Base-by-base conservation (phyloP, 208 protist genomes). In the Leptomonas pyrrhocoris region DNA sequence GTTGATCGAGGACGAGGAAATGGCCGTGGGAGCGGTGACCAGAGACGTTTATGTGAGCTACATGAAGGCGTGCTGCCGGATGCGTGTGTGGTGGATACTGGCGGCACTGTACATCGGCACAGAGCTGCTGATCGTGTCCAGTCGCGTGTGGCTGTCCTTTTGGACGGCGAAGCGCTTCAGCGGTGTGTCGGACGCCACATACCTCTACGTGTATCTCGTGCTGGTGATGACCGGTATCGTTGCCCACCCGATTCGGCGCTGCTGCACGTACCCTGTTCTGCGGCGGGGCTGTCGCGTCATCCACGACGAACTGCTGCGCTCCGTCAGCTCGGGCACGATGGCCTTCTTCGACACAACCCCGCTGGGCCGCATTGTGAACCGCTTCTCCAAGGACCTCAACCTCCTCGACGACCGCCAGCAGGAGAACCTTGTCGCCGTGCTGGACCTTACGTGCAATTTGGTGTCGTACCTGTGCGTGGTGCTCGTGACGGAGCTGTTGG, bases 331-430 rank as follows among this genome's bases (percentile, higher is more conserved):
- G 51, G 78, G 65, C 50, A 85, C 79, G 18, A 67, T 85, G 67
- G 51, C 46, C 15, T 90, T 90, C 60, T 90, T 90, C 43, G 77
- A 79, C 55, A 79, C 67, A 19, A 84, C 81, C 9, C 76, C 81
- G 25, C 73, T 80, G 31, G 85, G 85, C 40, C 74, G 75, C 16
- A 72, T 97, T 25, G 63, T 97, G 38, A 96, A 92, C 65, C 76
- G 93, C 31, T 90, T 97, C 36, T 82, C 79, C 0, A 83, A 80
- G 55, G 93, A 97, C 68, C 72, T 86, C 27, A 75, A 84, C 73
- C 73, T 63, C 36, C 68, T 94, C 66, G 93, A 97, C 80, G 80
- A 89, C 31, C 68, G 73, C 49, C 58, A 94, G 15, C 85, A 86
- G 13, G 54, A 74, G 16, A 83, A 59, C 15, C 16, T 67, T 49